Evolutionary conservation across 1,284 basidiomycete genomes (phyloP), one percentile per base, ranked within the genome.

Genomic region (Hypsizygus ulmarius): DNA sequence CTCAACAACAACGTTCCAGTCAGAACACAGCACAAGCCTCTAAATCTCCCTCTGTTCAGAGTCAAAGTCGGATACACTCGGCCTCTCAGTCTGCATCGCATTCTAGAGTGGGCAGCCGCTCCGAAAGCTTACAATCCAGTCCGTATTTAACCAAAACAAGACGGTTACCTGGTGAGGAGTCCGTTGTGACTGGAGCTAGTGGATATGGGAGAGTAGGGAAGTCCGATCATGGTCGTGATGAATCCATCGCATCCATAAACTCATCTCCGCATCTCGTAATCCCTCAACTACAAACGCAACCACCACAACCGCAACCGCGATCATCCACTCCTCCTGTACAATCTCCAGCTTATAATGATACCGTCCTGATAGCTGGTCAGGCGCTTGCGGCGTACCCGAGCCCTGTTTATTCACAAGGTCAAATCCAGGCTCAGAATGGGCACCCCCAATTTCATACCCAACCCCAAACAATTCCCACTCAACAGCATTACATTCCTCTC

Each of bases 41-140:
- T 15, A 52, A 49, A 6, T 51, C 58, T 32, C 56, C 57, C 18
- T 60, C 62, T 14, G 53, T 58, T n/a, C 57, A 57, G 30, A 39
- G 49, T 14, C 60, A 51, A 32, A 64, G 64, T 43, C 52, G 59
- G 37, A 43, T 55, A 5, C 61, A 58, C 12, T 66, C 64, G 15
- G 53, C 52, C 7, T 53, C 57, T n/a, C 59, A 60, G 37, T 64
- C 61, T 25, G 45, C 51, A 8, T 47, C 53, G 5, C 58, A 60
- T 18, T 66, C 63, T 25, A 57, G 56, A 18, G 55, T 57, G 14
- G 60, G 64, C 27, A 68, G 66, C 49, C 59, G 64, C 37, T 52
- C 65, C 10, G 58, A 50, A 25, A 68, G 66, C 45, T 40, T 56
- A 3, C 65, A 65, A 28, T 63, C 59, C 5, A 68, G 68, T 39